A percentile compares a stretch with the other conserved stretches of the same genome.
phyloP scores from a whole-genome alignment of 2,329 filamentous ascomycete species.

The Aspergillus fructus region DNA sequence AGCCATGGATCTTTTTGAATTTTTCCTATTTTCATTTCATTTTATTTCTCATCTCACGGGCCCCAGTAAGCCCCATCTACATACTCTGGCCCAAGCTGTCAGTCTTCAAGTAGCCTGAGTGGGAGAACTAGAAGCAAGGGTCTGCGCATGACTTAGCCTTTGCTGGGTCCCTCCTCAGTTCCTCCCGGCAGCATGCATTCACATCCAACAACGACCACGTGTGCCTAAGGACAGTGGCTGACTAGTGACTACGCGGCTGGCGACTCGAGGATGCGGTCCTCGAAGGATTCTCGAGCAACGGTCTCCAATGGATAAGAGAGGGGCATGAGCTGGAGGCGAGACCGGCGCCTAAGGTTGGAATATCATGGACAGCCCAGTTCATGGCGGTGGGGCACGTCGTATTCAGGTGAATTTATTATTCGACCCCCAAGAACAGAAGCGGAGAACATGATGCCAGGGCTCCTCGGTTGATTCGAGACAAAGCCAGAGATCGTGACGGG shows the following conservation, averaged over 20 bases:
- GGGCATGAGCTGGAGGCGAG: not conserved
- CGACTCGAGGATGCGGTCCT: constrained; percentile 5
- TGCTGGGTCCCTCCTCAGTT: not conserved
- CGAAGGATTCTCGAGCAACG: constrained; percentile 2
- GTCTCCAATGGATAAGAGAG: constrained; percentile 10
- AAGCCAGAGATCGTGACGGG: not conserved
- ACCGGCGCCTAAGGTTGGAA: constrained; percentile 5
- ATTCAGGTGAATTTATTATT: not conserved
- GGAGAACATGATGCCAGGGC: not conserved
- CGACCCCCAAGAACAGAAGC: not conserved
- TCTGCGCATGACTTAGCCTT: not conserved
- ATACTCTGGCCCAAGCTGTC: not conserved
- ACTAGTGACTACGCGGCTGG: constrained; percentile 22
- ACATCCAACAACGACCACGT: constrained; percentile 19
- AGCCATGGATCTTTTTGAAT: no score
- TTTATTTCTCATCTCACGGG: not conserved
- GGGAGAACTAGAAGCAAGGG: not conserved
- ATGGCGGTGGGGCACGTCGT: not conserved
- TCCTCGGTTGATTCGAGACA: not conserved
- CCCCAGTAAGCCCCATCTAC: constrained; percentile 1
- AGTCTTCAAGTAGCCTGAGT: not conserved
- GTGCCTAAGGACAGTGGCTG: constrained; percentile 11
- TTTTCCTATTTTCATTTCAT: not conserved
- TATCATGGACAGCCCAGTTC: not conserved
- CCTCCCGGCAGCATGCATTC: constrained; percentile 15